Evolutionary conservation across 495 filamentous ascomycete species (phyloP), one percentile per base, ranked within the genome.

Genomic region (Usnea hakonensis): DNA sequence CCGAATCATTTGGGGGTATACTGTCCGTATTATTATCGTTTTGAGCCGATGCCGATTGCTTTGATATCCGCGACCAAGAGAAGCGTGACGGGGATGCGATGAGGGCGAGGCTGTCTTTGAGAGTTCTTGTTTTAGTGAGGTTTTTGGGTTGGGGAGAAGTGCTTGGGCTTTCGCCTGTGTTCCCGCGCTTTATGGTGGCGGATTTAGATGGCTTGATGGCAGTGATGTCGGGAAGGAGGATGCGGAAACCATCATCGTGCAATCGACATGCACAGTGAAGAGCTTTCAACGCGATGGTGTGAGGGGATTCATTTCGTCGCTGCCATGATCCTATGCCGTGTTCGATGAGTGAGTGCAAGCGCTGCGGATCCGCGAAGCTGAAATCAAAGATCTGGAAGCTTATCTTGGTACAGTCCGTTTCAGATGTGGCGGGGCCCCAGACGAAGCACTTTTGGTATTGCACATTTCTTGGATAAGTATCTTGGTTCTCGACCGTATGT

Each of bases 361-460:
- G 44, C 32, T 44, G 38, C 26, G 59, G 46, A 23, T 60, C 64
- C 3, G 48, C 61, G 60, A 58, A 66, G 46, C 64, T 56, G 33
- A 64, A 41, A 52, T 66, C 60, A 40, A 66, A 48, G 23, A 60
- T 44, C 21, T 36, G 40, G 55, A 48, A 33, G 5, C 32, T 33
- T 14, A 63, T 32, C 21, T 53, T 30, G 26, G 41, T 58, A 26
- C 26, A 35, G 11, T 54, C 9, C 2, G 14, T 17, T 1, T 41
- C 33, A 19, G 35, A 32, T n/a, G 9, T 41, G 23, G 32, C 38
- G 10, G 30, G 63, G n/a, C 48, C 52, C 52, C 53, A 64, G 38
- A 48, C 48, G 26, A 38, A 55, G 46, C 38, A 52, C 59, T 55
- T 57, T 13, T 57, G 55, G 37, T 57, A 57, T 5, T 57, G 55